These are phyloP conservation scores for Exophiala bonariae DNA, from an alignment of 2,329 filamentous ascomycete genomes.

Conservation along the genomic window DNA sequence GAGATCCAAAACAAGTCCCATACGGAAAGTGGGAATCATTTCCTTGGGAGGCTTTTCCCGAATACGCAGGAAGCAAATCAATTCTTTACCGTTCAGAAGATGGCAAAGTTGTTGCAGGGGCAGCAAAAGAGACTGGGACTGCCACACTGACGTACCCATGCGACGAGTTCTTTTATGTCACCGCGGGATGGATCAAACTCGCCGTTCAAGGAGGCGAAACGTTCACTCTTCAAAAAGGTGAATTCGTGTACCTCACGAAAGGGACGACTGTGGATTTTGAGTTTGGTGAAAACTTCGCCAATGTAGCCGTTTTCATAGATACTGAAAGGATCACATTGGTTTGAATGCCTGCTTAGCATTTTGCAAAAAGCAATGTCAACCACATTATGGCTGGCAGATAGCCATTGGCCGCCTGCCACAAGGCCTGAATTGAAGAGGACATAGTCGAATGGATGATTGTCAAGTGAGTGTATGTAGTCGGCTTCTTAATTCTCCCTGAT, in stretches of 20 bases:
- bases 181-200: neutral
- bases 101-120: neutral
- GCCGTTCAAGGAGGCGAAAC: neutral
- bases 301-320: conserved; percentile 17
- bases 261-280: neutral
- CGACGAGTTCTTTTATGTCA: conserved; percentile 3
- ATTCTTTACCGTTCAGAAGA: neutral
- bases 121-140: conserved; percentile 1
- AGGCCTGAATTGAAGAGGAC: too few species aligned
- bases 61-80: neutral
- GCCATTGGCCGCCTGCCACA: too few species aligned
- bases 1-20: too few species aligned
- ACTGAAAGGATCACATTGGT: too few species aligned
- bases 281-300: neutral
- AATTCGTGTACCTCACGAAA: neutral
- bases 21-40: too few species aligned
- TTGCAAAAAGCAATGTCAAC: too few species aligned
- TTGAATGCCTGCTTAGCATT: too few species aligned
- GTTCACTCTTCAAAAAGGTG: neutral
- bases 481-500: too few species aligned
- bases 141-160: neutral
- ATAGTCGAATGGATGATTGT: too few species aligned
- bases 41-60: neutral
- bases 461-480: too few species aligned
- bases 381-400: too few species aligned